Evolutionary conservation across 371 early-diverging fungal genomes (phyloP).

Genomic region (Mucor lusitanicus): DNA sequence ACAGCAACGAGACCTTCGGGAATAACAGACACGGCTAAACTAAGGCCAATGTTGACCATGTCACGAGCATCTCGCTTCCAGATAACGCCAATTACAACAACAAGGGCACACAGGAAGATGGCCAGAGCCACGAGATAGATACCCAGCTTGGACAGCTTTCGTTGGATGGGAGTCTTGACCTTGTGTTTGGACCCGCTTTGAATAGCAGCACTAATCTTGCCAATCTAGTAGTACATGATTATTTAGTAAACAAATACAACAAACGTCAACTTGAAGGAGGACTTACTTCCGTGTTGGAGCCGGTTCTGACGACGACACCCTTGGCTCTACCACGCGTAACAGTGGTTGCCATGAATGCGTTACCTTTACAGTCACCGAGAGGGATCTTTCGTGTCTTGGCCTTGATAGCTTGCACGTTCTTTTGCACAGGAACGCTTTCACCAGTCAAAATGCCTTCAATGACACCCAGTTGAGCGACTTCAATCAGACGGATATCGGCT

Average conservation of each 20-base stretch:
- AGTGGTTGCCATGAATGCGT: constrained; percentile 74
- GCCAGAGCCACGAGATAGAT: constrained; percentile 75
- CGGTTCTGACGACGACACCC: constrained; percentile 80
- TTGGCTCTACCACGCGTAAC: constrained; percentile 70
- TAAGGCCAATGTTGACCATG: constrained; percentile 53
- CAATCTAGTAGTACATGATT: constrained; percentile 56
- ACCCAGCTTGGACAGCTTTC: constrained; percentile 70
- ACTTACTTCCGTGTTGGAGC: constrained; percentile 68
- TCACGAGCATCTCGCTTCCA: constrained; percentile 55
- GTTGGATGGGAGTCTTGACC: constrained; percentile 79
- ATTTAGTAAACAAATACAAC: background rate
- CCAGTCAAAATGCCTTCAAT: constrained; percentile 89
- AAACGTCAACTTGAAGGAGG: background rate
- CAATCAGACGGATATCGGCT: constrained; percentile 87
- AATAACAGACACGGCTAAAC: constrained; percentile 87
- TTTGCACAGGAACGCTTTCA: constrained; percentile 78
- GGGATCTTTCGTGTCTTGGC: constrained; percentile 59
- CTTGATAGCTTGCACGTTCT: constrained; percentile 53
- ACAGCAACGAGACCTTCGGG: constrained; percentile 97
- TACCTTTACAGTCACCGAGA: constrained; percentile 74
- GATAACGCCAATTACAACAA: constrained; percentile 81
- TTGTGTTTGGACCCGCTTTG: constrained; percentile 65
- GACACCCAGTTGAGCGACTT: constrained; percentile 80
- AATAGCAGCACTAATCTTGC: constrained; percentile 88
- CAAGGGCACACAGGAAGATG: constrained; percentile 77